Conservation (phyloP, 2,329 filamentous ascomycete species). For the Colletotrichum acutatum region DNA sequence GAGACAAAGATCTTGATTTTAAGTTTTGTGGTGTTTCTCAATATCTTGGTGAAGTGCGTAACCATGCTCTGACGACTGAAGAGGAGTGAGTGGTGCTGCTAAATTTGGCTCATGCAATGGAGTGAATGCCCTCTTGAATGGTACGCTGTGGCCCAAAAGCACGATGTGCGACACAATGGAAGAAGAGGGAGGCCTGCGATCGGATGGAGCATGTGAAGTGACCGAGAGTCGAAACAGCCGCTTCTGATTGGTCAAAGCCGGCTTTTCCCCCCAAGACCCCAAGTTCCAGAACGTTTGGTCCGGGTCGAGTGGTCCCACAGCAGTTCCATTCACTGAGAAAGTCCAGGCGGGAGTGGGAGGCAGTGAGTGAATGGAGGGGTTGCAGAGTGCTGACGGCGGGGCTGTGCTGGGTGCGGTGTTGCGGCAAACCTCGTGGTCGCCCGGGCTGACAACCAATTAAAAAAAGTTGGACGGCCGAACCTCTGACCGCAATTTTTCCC, state of each 20-base stretch:
- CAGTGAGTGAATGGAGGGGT: too few relatives aligned
- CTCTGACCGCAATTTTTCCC: neutral
- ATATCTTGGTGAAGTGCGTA: neutral
- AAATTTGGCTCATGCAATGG: neutral
- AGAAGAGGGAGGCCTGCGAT: neutral
- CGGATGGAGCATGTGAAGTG: constrained; percentile 28
- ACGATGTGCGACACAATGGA: neutral
- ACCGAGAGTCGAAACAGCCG: neutral
- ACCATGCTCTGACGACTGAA: neutral
- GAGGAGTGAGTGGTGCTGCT: neutral
- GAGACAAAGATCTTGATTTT: constrained; percentile 11
- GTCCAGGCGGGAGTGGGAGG: too few relatives aligned
- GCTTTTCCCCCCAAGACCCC: neutral
- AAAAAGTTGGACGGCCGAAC: constrained; percentile 13
- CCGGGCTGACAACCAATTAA: neutral
- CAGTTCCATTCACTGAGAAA: too few relatives aligned
- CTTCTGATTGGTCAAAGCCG: constrained; percentile 9
- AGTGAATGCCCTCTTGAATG: neutral
- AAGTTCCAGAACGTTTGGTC: constrained; percentile 17
- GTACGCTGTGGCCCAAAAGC: neutral
- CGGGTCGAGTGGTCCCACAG: too few relatives aligned
- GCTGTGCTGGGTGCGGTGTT: too few relatives aligned
- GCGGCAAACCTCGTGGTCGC: constrained; percentile 16
- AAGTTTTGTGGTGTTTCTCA: neutral
- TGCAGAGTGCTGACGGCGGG: too few relatives aligned